Evolutionary conservation across 305 asterid species (phyloP).

Genomic region (Solanum hybrid): DNA sequence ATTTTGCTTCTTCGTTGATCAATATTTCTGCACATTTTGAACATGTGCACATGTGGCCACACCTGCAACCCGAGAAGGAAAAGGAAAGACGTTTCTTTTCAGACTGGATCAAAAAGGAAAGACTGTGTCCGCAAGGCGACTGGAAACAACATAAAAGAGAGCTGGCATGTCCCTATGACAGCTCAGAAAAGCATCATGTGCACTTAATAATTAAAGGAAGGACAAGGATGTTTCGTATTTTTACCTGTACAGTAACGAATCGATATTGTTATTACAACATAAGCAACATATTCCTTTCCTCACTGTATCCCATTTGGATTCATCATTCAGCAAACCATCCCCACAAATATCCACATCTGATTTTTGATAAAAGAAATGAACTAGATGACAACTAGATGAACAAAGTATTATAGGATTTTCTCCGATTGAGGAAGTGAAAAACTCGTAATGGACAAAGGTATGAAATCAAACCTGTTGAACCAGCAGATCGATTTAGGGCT

Average conservation of each 20-base stretch:
- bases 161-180: neutral
- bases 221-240: neutral
- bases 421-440: neutral
- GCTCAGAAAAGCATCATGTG: neutral
- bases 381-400: neutral
- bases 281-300: slow-evolving; percentile 77
- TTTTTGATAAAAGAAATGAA: neutral
- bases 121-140: neutral
- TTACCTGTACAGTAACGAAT: slow-evolving; percentile 73
- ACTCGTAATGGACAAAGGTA: neutral
- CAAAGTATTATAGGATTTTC: neutral
- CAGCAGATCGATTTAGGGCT: slow-evolving; percentile 49
- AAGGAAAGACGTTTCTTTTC: neutral
- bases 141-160: neutral
- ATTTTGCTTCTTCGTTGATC: slow-evolving; percentile 42
- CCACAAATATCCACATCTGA: neutral
- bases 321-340: slow-evolving; percentile 21
- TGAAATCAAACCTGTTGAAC: slow-evolving; percentile 36
- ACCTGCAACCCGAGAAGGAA: slow-evolving; percentile 31
- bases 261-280: slow-evolving; percentile 44
- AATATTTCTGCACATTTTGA: slow-evolving; percentile 62
- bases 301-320: slow-evolving; percentile 49
- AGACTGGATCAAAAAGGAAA: neutral
- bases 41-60: slow-evolving; percentile 96
- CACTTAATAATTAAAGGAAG: neutral